phyloP scores from a whole-genome alignment of 2,329 filamentous ascomycete species.

The Scortechinia acanthostroma region DNA sequence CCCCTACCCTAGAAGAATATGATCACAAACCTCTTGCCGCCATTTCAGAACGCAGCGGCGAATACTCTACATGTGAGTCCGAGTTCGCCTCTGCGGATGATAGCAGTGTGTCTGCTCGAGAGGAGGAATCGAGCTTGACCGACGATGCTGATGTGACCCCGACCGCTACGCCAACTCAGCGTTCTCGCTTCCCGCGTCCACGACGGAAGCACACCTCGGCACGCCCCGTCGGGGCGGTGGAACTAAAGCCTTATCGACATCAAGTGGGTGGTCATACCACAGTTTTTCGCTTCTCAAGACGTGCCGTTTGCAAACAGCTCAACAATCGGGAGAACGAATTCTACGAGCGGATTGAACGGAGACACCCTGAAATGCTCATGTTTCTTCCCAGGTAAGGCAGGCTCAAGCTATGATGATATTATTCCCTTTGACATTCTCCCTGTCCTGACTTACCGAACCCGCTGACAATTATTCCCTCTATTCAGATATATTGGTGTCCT shows the following conservation, averaged over 20 bases:
- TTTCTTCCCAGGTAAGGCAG: conserved; percentile 73
- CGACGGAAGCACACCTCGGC: conserved; percentile 18
- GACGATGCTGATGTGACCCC: conserved; percentile 42
- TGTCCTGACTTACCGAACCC: neutral
- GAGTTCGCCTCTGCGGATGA: conserved; percentile 31
- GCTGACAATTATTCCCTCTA: conserved; percentile 4
- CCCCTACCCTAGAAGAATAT: conserved; percentile 13
- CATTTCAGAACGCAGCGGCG: conserved; percentile 20
- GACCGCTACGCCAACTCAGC: conserved; percentile 29
- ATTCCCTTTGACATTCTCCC: conserved; percentile 11
- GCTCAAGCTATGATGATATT: conserved; percentile 9
- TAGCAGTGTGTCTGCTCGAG: conserved; percentile 26
- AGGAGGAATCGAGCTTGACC: conserved; percentile 41
- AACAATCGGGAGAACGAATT: conserved; percentile 98
- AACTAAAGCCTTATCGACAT: conserved; percentile 92
- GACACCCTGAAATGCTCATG: conserved; percentile 80
- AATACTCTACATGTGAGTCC: conserved; percentile 31
- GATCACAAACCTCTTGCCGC: conserved; percentile 22
- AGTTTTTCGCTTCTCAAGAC: conserved; percentile 87
- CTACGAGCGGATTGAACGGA: conserved; percentile 88
- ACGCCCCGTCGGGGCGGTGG: conserved; percentile 75
- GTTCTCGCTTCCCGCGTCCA: conserved; percentile 12
- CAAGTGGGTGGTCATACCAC: conserved; percentile 96
- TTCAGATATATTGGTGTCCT: conserved; percentile 59
- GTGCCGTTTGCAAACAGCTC: conserved; percentile 94